Conservation (phyloP, 208 protist genomes). For the Trypanosoma cruzi region DNA sequence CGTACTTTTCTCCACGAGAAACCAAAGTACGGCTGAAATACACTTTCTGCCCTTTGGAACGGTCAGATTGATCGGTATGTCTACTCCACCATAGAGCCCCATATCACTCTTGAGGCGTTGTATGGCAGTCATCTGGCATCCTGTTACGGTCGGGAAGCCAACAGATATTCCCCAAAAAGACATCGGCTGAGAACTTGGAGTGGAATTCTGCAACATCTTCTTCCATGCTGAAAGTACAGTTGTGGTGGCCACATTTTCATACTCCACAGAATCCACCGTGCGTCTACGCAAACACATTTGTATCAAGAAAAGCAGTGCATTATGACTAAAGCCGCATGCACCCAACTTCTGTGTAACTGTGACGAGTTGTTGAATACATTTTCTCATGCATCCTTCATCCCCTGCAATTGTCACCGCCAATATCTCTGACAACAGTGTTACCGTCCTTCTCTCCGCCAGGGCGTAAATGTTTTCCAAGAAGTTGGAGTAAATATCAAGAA, state of each 20-base stretch:
- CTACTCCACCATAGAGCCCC: constrained; percentile 15
- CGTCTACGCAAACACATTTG: constrained; percentile 22
- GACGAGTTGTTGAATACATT: constrained; percentile 20
- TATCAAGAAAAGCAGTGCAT: constrained; percentile 19
- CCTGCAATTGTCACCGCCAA: constrained; percentile 16
- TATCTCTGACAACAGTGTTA: constrained; percentile 14
- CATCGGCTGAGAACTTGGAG: constrained; percentile 23
- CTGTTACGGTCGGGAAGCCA: constrained; percentile 11
- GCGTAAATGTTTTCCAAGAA: constrained; percentile 30
- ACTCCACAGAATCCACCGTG: constrained; percentile 8
- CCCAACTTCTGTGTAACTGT: constrained; percentile 11
- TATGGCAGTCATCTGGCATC: not conserved
- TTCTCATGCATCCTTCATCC: not conserved
- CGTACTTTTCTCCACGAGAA: constrained; percentile 20
- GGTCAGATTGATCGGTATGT: constrained; percentile 19
- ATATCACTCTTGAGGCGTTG: constrained; percentile 7
- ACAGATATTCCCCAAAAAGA: constrained; percentile 23
- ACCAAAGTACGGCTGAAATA: constrained; percentile 29
- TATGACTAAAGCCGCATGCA: constrained; percentile 12
- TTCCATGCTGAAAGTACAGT: constrained; percentile 10
- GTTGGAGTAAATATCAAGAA: constrained; percentile 27
- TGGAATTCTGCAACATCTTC: constrained; percentile 14
- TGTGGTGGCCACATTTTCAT: constrained; percentile 7
- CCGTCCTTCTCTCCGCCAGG: constrained; percentile 8
- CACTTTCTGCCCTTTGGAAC: constrained; percentile 16